Percentiles rank a stretch among this genome's conserved stretches.
phyloP scores from a whole-genome alignment of 164 flowering plant genomes.

The Vitis riparia region DNA sequence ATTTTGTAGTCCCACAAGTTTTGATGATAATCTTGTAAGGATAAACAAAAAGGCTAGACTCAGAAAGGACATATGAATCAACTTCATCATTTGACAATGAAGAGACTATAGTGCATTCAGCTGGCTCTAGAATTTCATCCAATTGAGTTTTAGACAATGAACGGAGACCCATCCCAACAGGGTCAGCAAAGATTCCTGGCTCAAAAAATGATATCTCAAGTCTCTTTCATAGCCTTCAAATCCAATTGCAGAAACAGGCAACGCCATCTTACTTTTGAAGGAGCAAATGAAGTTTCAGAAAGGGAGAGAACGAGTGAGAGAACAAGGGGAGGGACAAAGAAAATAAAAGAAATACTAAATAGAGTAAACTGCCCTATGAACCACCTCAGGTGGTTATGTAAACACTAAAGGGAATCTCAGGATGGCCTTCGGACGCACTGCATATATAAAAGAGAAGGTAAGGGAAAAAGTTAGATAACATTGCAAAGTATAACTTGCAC shows the following conservation, averaged over 20 bases:
- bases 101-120: slow-evolving; percentile 81
- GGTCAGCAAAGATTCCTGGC: slow-evolving; percentile 60
- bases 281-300: not conserved
- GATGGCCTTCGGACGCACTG: slow-evolving; percentile 90
- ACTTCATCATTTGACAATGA: slow-evolving; percentile 58
- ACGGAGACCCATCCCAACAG: slow-evolving; percentile 62
- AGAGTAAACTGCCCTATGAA: slow-evolving; percentile 5
- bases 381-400: slow-evolving; percentile 20
- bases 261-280: slow-evolving; percentile 38
- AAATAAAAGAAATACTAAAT: slow-evolving; percentile 9
- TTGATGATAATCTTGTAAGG: slow-evolving; percentile 81
- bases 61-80: slow-evolving; percentile 90
- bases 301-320: slow-evolving; percentile 11
- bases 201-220: slow-evolving; percentile 72
- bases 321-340: slow-evolving; percentile 5
- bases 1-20: slow-evolving; percentile 88
- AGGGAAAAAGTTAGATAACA: not conserved
- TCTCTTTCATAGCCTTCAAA: slow-evolving; percentile 90
- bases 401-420: slow-evolving; percentile 38
- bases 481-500: too few relatives aligned
- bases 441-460: slow-evolving; percentile 24
- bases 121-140: slow-evolving; percentile 70
- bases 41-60: slow-evolving; percentile 84
- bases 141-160: slow-evolving; percentile 54
- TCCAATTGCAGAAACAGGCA: slow-evolving; percentile 67